Conservation (phyloP, 768 basidiomycete genomes). For the Leccinum fibrillosum region DNA sequence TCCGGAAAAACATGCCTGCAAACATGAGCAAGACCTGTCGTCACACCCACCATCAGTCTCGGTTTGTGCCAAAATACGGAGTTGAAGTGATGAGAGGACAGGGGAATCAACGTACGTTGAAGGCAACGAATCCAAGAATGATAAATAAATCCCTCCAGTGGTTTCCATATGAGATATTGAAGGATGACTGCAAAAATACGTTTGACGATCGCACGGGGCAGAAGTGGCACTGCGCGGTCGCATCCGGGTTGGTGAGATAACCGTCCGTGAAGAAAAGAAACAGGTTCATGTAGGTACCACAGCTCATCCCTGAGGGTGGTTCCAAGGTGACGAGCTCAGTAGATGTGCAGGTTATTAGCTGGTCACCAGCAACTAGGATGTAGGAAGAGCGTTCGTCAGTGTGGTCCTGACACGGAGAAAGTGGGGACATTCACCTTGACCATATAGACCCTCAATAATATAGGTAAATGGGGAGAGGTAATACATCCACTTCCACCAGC, state of each 20-base stretch:
- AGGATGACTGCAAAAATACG: conserved; percentile 25
- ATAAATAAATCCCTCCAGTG: conserved; percentile 12
- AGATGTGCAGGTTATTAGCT: conserved; percentile 44
- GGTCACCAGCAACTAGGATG: conserved; percentile 37
- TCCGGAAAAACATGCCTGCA: conserved; percentile 30
- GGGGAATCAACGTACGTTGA: conserved; percentile 39
- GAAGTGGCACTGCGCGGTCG: conserved; percentile 50
- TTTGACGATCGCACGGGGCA: conserved; percentile 55
- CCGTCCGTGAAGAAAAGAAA: conserved; percentile 53
- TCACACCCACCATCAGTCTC: not conserved
- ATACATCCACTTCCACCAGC: conserved; percentile 37
- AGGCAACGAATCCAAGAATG: conserved; percentile 23
- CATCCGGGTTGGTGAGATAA: conserved; percentile 53
- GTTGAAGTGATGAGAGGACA: too few relatives aligned
- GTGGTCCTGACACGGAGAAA: not conserved
- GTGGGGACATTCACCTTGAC: conserved; percentile 18
- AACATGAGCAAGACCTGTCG: conserved; percentile 29
- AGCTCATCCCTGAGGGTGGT: conserved; percentile 53
- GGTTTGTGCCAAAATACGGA: not conserved
- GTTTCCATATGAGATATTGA: conserved; percentile 6
- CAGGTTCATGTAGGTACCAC: conserved; percentile 45
- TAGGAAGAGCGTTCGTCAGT: not conserved
- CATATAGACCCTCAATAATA: conserved; percentile 42
- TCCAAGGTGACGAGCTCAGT: conserved; percentile 51
- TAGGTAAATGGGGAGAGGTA: conserved; percentile 50